A percentile compares a stretch with the other conserved stretches of the same genome.
These are phyloP conservation scores for Fusarium sp. DNA, from an alignment of 2,329 filamentous ascomycete genomes.

Conservation along the genomic window DNA sequence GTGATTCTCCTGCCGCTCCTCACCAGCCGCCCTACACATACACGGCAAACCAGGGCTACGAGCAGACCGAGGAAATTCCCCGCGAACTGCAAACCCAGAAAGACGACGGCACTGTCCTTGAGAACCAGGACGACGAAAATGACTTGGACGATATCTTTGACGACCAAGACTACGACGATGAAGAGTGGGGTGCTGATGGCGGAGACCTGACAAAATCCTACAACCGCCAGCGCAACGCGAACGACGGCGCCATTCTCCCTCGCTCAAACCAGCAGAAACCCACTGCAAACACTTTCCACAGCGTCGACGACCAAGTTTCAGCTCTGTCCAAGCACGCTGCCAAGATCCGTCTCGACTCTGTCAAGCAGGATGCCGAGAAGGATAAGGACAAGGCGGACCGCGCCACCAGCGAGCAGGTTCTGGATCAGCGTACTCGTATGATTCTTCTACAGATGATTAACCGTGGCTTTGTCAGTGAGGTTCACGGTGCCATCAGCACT, in stretches of 20 bases:
- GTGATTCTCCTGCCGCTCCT: slow-evolving; percentile 56
- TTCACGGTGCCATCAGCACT: slow-evolving; percentile 95
- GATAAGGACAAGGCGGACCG: slow-evolving; percentile 92
- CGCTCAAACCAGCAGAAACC: slow-evolving; percentile 85
- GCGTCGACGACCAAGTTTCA: slow-evolving; percentile 88
- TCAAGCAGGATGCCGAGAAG: slow-evolving; percentile 65
- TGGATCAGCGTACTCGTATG: slow-evolving; percentile 95
- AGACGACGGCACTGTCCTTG: slow-evolving; percentile 42
- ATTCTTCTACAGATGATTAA: slow-evolving; percentile 97
- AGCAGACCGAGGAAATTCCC: slow-evolving; percentile 54
- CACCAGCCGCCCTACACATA: slow-evolving; percentile 62
- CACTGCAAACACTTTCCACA: slow-evolving; percentile 81
- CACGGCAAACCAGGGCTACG: slow-evolving; percentile 60
- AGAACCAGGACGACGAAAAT: slow-evolving; percentile 44
- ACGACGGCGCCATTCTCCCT: slow-evolving; percentile 67
- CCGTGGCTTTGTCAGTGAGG: slow-evolving; percentile 86
- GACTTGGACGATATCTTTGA: slow-evolving; percentile 52
- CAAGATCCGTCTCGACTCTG: slow-evolving; percentile 83
- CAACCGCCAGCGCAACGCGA: slow-evolving; percentile 83
- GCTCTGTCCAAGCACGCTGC: slow-evolving; percentile 86
- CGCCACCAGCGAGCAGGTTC: slow-evolving; percentile 92
- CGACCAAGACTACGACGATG: slow-evolving; percentile 71
- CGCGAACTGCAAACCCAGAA: slow-evolving; percentile 51
- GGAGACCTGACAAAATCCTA: slow-evolving; percentile 87
- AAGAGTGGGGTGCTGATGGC: slow-evolving; percentile 70